Evolutionary conservation across 805 yeast species (phyloP).

Genomic region (Metschnikowia vanudenii): DNA sequence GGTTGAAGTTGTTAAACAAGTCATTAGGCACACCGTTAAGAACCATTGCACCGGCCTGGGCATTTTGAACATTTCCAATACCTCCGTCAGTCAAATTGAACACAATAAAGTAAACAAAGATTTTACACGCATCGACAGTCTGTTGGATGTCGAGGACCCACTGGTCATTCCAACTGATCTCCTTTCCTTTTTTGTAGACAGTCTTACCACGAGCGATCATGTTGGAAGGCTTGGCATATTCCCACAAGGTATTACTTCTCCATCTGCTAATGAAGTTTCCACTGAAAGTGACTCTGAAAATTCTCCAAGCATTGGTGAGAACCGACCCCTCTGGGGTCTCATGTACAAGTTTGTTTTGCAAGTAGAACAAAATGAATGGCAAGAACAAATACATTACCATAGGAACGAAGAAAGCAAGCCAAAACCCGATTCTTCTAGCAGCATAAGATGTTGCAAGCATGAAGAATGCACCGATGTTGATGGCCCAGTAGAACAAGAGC

Average conservation of each 20-base stretch:
- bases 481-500: conserved; percentile 49
- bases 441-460: conserved; percentile 51
- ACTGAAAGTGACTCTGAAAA: conserved; percentile 41
- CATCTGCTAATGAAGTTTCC: conserved; percentile 44
- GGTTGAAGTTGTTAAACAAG: conserved; percentile 54
- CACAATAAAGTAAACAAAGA: conserved; percentile 43
- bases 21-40: conserved; percentile 56
- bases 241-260: conserved; percentile 45
- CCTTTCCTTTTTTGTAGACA: conserved; percentile 21
- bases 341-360: conserved; percentile 27
- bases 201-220: conserved; percentile 45
- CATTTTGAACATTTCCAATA: conserved; percentile 47
- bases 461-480: conserved; percentile 55
- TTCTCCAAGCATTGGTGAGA: conserved; percentile 42
- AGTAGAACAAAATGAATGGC: conserved; percentile 29
- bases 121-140: conserved; percentile 44
- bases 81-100: conserved; percentile 47
- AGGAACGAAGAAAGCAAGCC: conserved; percentile 55
- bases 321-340: conserved; percentile 47
- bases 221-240: conserved; percentile 44
- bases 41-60: conserved; percentile 55
- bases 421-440: conserved; percentile 52
- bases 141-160: conserved; percentile 47
- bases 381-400: conserved; percentile 23
- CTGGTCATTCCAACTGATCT: conserved; percentile 42